Percentiles rank a stretch among this genome's conserved stretches.
phyloP scores from a whole-genome alignment of 2,329 filamentous ascomycete genomes.

The Lecanoromycetidae sp. region DNA sequence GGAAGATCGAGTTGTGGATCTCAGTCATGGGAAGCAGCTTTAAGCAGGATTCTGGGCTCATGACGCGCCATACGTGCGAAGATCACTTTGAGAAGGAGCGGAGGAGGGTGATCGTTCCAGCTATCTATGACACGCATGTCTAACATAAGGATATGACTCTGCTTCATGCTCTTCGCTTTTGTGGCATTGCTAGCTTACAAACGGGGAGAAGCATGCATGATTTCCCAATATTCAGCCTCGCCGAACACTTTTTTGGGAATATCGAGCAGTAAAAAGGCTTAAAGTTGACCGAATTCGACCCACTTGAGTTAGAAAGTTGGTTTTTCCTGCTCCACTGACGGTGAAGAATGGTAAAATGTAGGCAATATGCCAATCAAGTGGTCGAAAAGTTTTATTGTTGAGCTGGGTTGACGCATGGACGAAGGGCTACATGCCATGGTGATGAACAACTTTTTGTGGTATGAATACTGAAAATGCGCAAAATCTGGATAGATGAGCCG shows the following conservation, averaged over 20 bases:
- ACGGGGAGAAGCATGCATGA: no score
- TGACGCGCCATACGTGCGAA: background rate
- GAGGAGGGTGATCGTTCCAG: background rate
- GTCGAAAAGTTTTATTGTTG: background rate
- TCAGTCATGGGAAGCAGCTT: background rate
- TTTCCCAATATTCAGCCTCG: no score
- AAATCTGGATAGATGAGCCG: background rate
- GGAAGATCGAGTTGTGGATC: no score
- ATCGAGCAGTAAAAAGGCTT: no score
- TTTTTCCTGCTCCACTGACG: no score
- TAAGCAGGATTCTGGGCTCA: background rate
- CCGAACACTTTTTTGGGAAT: no score
- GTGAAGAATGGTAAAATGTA: no score
- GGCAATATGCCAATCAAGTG: no score
- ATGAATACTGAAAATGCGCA: background rate
- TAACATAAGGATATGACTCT: background rate
- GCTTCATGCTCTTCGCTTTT: background rate
- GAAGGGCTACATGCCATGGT: background rate
- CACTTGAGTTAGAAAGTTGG: no score
- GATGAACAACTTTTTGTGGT: background rate
- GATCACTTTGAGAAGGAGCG: background rate
- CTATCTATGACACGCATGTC: background rate
- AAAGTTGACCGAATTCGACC: no score
- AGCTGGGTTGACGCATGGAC: background rate
- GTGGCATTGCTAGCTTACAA: background rate